Evolutionary conservation across 331 rosid species (phyloP).

Genomic region (Malus hybrid): DNA sequence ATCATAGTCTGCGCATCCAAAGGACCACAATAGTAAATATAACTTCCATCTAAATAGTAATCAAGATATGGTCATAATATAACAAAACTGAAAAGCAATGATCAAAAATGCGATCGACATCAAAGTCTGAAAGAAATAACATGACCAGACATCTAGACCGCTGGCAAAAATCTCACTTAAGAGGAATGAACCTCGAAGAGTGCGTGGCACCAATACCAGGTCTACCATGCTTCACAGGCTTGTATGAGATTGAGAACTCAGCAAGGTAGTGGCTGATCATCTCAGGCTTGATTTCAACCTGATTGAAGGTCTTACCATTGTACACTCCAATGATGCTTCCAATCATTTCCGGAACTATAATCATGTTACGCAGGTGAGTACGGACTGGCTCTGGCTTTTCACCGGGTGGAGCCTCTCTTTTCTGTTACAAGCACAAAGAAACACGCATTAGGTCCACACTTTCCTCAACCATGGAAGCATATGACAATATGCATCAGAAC

Average conservation of each 20-base stretch:
- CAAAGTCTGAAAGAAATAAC: slow-evolving; percentile 3
- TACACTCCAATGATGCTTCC: slow-evolving; percentile 91
- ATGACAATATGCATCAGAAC: background rate
- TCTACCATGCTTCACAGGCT: slow-evolving; percentile 95
- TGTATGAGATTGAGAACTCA: slow-evolving; percentile 91
- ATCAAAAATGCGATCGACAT: slow-evolving; percentile 28
- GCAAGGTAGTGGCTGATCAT: slow-evolving; percentile 94
- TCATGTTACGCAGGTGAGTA: slow-evolving; percentile 90
- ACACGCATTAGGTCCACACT: background rate
- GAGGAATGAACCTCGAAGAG: slow-evolving; percentile 96
- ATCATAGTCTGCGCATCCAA: background rate
- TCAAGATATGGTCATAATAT: background rate
- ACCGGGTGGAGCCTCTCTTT: slow-evolving; percentile 85
- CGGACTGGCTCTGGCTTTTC: slow-evolving; percentile 93
- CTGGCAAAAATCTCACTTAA: slow-evolving; percentile 48
- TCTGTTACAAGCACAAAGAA: slow-evolving; percentile 22
- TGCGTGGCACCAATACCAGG: slow-evolving; percentile 99
- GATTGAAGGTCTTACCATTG: slow-evolving; percentile 95
- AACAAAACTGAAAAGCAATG: background rate
- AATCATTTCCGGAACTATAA: slow-evolving; percentile 89
- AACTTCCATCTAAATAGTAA: background rate
- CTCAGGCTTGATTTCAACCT: slow-evolving; percentile 93
- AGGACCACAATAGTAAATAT: background rate
- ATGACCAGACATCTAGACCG: slow-evolving; percentile 11
- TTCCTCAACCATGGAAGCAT: background rate